Conservation (phyloP, 768 basidiomycete species). For the Mycena albidolilacea region DNA sequence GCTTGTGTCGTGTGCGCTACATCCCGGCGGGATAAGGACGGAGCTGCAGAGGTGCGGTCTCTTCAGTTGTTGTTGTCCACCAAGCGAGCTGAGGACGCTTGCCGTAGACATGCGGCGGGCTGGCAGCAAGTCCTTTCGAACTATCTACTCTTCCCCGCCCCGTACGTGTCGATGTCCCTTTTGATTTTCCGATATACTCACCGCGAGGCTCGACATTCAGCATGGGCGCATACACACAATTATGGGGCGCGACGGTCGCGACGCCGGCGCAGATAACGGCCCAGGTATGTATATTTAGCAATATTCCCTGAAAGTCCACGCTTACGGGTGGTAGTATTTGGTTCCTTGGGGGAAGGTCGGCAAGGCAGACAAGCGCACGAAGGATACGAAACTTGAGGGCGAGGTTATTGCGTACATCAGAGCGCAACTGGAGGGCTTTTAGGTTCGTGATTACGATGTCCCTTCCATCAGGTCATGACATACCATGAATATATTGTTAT, state of each 20-base stretch:
- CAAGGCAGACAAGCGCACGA: neutral
- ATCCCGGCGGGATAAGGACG: neutral
- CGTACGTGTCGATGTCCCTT: neutral
- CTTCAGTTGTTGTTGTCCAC: too few species aligned
- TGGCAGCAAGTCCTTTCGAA: neutral
- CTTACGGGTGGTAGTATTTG: neutral
- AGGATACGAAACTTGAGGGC: neutral
- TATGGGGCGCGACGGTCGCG: conserved; percentile 3
- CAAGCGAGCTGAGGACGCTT: too few species aligned
- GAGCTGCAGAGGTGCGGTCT: neutral
- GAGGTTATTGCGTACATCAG: neutral
- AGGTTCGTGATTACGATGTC: too few species aligned
- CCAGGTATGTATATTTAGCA: neutral
- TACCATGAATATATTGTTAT: too few species aligned
- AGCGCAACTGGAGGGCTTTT: neutral
- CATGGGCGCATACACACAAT: neutral
- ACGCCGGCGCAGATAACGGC: neutral
- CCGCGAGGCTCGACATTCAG: neutral
- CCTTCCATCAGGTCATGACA: too few species aligned
- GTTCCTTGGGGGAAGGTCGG: neutral
- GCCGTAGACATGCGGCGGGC: neutral
- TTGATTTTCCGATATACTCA: neutral
- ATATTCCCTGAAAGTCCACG: neutral
- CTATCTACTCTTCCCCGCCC: neutral
- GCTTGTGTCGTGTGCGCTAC: neutral